These are phyloP conservation scores for Tarenaya hassleriana DNA, from an alignment of 345 rosid species.

Conservation along the genomic window DNA sequence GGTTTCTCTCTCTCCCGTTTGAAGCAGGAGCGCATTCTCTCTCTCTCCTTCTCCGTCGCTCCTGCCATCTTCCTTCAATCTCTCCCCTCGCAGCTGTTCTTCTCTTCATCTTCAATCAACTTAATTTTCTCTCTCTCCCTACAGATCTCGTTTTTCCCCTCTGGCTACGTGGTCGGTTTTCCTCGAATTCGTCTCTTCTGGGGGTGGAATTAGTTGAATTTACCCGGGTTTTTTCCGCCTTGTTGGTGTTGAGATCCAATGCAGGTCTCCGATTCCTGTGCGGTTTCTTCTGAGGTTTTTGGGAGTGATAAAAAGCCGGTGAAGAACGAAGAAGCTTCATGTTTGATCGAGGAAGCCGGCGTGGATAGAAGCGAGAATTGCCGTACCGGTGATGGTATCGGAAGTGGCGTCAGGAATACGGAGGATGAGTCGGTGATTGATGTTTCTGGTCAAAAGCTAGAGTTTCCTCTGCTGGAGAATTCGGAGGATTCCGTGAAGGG, in stretches of 20 bases:
- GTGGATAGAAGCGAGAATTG: background rate
- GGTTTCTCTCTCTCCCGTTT: slow-evolving; percentile 34
- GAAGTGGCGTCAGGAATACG: slow-evolving; percentile 16
- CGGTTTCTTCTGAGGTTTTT: slow-evolving; percentile 16
- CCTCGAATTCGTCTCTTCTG: background rate
- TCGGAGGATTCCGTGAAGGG: slow-evolving; percentile 41
- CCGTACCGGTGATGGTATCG: slow-evolving; percentile 10
- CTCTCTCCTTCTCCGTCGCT: slow-evolving; percentile 16
- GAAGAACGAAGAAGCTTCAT: slow-evolving; percentile 1
- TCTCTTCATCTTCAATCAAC: slow-evolving; percentile 1
- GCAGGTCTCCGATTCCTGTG: slow-evolving; percentile 30
- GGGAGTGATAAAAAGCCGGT: slow-evolving; percentile 15
- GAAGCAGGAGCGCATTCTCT: slow-evolving; percentile 13
- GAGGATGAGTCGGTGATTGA: slow-evolving; percentile 63
- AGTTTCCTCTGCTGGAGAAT: slow-evolving; percentile 44
- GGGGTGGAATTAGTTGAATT: background rate
- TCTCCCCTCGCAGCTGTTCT: slow-evolving; percentile 7
- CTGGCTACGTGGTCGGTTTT: background rate
- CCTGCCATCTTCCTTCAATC: slow-evolving; percentile 20
- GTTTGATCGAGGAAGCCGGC: slow-evolving; percentile 7
- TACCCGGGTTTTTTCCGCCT: background rate
- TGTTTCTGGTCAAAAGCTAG: slow-evolving; percentile 64
- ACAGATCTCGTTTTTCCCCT: slow-evolving; percentile 24
- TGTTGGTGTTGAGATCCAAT: slow-evolving; percentile 21
- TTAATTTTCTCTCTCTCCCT: slow-evolving; percentile 19